Conservation (phyloP, 345 rosid genomes). For the Microcos paniculata region DNA sequence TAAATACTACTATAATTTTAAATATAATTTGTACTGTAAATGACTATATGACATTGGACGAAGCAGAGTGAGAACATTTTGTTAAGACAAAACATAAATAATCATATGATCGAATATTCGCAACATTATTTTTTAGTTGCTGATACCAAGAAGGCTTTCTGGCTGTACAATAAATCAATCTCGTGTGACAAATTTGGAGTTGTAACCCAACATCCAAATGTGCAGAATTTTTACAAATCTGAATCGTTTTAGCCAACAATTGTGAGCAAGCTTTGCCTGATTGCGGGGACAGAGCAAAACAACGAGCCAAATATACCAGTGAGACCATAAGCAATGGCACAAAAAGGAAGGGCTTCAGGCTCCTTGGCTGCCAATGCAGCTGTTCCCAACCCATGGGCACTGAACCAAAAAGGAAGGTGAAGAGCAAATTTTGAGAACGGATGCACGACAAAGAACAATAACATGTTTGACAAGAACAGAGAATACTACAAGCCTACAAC, state of each 20-base stretch:
- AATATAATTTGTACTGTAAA: no score
- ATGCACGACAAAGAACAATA: not conserved
- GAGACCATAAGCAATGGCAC: slow-evolving; percentile 92
- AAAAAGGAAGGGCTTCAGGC: slow-evolving; percentile 96
- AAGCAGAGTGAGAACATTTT: no score
- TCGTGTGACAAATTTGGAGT: not conserved
- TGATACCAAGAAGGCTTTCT: not conserved
- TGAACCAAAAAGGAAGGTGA: slow-evolving; percentile 20
- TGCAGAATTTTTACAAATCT: not conserved
- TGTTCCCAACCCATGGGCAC: slow-evolving; percentile 99
- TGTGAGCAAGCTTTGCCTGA: slow-evolving; percentile 79
- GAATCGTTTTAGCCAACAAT: slow-evolving; percentile 49
- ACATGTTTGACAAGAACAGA: not conserved
- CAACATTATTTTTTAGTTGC: not conserved
- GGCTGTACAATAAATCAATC: slow-evolving; percentile 1
- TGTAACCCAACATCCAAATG: not conserved
- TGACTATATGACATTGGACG: no score
- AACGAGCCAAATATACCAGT: slow-evolving; percentile 90
- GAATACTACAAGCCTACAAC: no score
- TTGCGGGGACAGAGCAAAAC: slow-evolving; percentile 79
- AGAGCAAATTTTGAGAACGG: not conserved
- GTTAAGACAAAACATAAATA: not conserved
- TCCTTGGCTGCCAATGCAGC: slow-evolving; percentile 96
- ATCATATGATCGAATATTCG: not conserved
- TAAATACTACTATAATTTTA: no score